Evolutionary conservation across 2,329 filamentous ascomycete species (phyloP), one percentile per base, ranked within the genome.

Genomic region (Trematosphaeria pertusa): DNA sequence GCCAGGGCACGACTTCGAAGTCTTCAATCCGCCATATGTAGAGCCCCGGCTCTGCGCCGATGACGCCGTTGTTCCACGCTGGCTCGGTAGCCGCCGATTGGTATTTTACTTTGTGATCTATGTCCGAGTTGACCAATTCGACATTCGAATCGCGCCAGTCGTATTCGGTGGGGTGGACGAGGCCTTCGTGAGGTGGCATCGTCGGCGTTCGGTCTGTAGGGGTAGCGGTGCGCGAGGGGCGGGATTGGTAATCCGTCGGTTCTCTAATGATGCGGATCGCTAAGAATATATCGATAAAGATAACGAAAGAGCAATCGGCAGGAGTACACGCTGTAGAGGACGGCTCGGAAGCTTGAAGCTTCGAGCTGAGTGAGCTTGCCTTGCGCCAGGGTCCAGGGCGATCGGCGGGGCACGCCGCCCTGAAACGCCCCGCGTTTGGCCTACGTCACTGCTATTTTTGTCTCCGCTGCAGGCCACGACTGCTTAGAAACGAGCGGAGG

Each of bases 111-210:
- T 79, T 78, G 72, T 87, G 85, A 71, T 88, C 86, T 51, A 88
- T 78, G 51, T 82, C 78, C 43, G 78, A 79, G 46, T 83, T 82
- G 47, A 88, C 82, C 44, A 87, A 76, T 69, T 85, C 83, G 45
- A 87, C 82, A 61, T 88, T 88, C 73, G 81, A 85, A 65, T 87
- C 83, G 58, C 84, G 81, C 73, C 87, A 81, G 65, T 88, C 82
- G 63, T 87, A 87, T 63, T 87, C 78, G 59, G 83, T 82, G 19
- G 71, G 75, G 59, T 87, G 84, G 7, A 87, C 80, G 31, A 87
- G 74, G 33, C 84, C 84, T 62, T 83, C 72, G 59, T 83, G 75
- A 4, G 85, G 85, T 36, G 83, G 71, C 84, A 87, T 87, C 19
- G 59, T 73, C 44, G 33, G 34, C 6, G 14, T 19, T 12, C 8